A percentile compares a stretch with the other conserved stretches of the same genome.
phyloP scores from a whole-genome alignment of 2,329 filamentous ascomycete genomes.

The Scytalidium lignicola region DNA sequence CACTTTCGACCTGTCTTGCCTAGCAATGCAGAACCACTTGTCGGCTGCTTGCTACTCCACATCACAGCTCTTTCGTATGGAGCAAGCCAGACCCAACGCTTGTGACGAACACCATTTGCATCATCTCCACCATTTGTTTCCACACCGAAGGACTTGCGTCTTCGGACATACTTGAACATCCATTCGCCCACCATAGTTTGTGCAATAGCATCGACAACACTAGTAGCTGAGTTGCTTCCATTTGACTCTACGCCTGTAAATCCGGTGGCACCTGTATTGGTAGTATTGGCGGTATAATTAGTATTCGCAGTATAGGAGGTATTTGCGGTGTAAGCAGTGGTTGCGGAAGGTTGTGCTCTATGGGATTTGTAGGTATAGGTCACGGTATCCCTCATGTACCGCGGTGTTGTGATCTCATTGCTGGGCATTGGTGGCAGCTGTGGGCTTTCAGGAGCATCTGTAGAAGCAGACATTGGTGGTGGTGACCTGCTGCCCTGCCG shows the following conservation, averaged over 20 bases:
- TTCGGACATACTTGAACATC: slow-evolving; percentile 88
- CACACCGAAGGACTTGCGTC: slow-evolving; percentile 86
- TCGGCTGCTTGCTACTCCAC: slow-evolving; percentile 97
- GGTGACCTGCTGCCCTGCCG: slow-evolving; percentile 55
- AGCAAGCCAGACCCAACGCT: slow-evolving; percentile 97
- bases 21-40: slow-evolving; percentile 78
- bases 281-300: slow-evolving; percentile 6
- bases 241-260: slow-evolving; percentile 33
- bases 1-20: slow-evolving; percentile 92
- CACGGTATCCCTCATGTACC: slow-evolving; percentile 33
- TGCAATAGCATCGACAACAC: slow-evolving; percentile 92
- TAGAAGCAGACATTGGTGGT: slow-evolving; percentile 62
- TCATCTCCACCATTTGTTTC: slow-evolving; percentile 60
- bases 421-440: slow-evolving; percentile 66
- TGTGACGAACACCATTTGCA: slow-evolving; percentile 68
- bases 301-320: slow-evolving; percentile 39
- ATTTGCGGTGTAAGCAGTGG: slow-evolving; percentile 45
- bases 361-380: slow-evolving; percentile 39
- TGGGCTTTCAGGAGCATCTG: slow-evolving; percentile 64
- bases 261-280: slow-evolving; percentile 12
- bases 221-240: slow-evolving; percentile 62
- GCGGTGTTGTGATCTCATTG: slow-evolving; percentile 64
- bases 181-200: slow-evolving; percentile 98
- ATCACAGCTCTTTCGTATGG: slow-evolving; percentile 94
- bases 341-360: slow-evolving; percentile 56